Percentiles rank a stretch among this genome's conserved stretches.
These are phyloP conservation scores for Alternaria sp. DNA, from an alignment of 2,329 filamentous ascomycete genomes.

Conservation along the genomic window DNA sequence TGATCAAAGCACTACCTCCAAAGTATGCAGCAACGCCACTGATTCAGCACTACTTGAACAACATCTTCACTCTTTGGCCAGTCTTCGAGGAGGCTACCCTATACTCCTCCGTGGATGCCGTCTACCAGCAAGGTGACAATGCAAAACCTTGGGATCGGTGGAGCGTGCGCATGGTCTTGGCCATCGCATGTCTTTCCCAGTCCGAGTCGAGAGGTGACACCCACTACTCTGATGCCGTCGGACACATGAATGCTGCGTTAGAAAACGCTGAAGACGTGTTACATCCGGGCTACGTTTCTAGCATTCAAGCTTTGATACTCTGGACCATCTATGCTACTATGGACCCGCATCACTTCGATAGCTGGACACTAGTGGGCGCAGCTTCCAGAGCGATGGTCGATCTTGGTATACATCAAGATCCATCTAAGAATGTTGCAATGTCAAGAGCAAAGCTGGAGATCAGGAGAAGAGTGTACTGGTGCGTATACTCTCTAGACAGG, in stretches of 20 bases:
- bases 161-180: slow-evolving; percentile 87
- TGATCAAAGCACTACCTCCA: slow-evolving; percentile 69
- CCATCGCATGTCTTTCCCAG: slow-evolving; percentile 76
- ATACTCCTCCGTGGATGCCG: slow-evolving; percentile 77
- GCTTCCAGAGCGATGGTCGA: slow-evolving; percentile 88
- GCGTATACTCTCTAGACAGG: slow-evolving; percentile 88
- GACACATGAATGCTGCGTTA: slow-evolving; percentile 70
- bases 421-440: slow-evolving; percentile 70
- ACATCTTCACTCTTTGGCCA: slow-evolving; percentile 80
- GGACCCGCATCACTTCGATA: slow-evolving; percentile 89
- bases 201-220: slow-evolving; percentile 71
- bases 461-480: slow-evolving; percentile 85
- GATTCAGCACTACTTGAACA: slow-evolving; percentile 83
- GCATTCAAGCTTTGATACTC: slow-evolving; percentile 85
- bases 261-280: slow-evolving; percentile 81
- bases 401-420: slow-evolving; percentile 91
- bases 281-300: slow-evolving; percentile 80
- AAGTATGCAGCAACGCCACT: slow-evolving; percentile 71
- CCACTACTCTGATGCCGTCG: slow-evolving; percentile 65
- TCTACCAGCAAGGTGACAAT: slow-evolving; percentile 73
- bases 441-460: slow-evolving; percentile 75
- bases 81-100: slow-evolving; percentile 82
- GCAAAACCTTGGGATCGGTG: slow-evolving; percentile 76
- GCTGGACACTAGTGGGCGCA: slow-evolving; percentile 91
- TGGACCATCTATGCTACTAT: slow-evolving; percentile 89